Evolutionary conservation across 192 early-diverging fungal genomes (phyloP), one percentile per base, ranked within the genome.

Genomic region (Chytriomyces hyalinus): DNA sequence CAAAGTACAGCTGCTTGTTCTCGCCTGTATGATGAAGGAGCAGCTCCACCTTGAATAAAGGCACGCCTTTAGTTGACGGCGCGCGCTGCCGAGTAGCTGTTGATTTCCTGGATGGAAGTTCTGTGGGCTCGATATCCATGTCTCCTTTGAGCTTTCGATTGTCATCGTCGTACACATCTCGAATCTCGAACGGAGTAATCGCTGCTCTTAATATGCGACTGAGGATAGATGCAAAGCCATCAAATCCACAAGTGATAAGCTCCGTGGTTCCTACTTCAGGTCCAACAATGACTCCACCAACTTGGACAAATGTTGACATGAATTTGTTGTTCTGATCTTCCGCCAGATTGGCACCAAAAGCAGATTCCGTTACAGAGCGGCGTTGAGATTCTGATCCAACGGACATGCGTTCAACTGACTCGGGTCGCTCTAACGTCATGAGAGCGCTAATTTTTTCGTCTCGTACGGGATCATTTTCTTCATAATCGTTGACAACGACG

Each of bases 251-350:
- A 1, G 80, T 75, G 10, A 74, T 63, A 20, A 89, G 67, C 28
- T 84, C 78, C 9, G 51, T 78, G 9, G 88, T 89, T 26, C 74
- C 68, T 5, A 89, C 84, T 53, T 88, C 80, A 24, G 73, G 77
- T 8, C 88, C 86, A 8, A 89, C 84, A 13, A 85, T 84, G 15
- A 80, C 77, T 20, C 86, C 86, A 15, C 88, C 88, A 49, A 89
- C 86, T 70, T 87, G 88, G 11, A 88, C 74, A 49, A 50, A 48
- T 13, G 60, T 28, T 15, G 45, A 15, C 6, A 20, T 13, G 22
- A n/a, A n/a, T n/a, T 11, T 17, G 47, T 44, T 28, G 44, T 36
- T 48, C 44, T 43, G 44, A 17, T 48, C 44, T n/a, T 49, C 22
- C 36, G 8, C 15, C 6, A 50, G 20, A 3, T 10, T 22, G 8